A percentile compares a stretch with the other conserved stretches of the same genome.
Evolutionary conservation across 257 asterid species (phyloP).

Genomic region (Perilla frutescens): DNA sequence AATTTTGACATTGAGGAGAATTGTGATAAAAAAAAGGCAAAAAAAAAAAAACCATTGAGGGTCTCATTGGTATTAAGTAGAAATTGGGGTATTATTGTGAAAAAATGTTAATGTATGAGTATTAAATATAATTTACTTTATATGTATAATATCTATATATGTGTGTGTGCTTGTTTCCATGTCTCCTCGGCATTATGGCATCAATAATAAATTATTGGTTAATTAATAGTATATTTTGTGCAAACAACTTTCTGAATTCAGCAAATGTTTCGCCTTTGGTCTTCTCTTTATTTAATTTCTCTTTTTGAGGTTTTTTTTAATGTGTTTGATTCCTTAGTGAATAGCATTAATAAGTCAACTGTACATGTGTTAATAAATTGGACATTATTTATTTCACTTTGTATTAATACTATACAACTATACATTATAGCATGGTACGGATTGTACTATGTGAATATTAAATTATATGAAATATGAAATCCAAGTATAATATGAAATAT

Average conservation of each 20-base stretch:
- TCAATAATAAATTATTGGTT: slow-evolving; percentile 28
- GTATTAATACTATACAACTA: too few species aligned
- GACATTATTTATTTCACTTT: background rate
- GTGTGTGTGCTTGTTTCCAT: slow-evolving; percentile 38
- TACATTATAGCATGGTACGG: background rate
- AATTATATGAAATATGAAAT: too few species aligned
- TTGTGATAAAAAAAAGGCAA: too few species aligned
- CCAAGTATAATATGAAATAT: too few species aligned
- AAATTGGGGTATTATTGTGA: too few species aligned
- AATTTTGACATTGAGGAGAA: too few species aligned
- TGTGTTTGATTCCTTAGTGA: background rate
- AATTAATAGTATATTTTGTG: slow-evolving; percentile 31
- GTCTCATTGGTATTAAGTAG: too few species aligned
- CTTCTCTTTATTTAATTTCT: background rate
- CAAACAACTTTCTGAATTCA: slow-evolving; percentile 30
- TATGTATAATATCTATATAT: too few species aligned
- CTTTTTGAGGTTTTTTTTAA: background rate
- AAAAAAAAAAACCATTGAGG: too few species aligned
- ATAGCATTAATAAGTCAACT: slow-evolving; percentile 34
- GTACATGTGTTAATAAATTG: background rate
- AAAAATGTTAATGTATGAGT: background rate
- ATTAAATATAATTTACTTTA: too few species aligned
- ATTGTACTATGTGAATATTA: background rate
- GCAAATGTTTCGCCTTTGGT: slow-evolving; percentile 30
- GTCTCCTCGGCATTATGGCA: slow-evolving; percentile 46